These are phyloP conservation scores for Antitrichia curtipendula DNA, from an alignment of 225 moss, liverwort and hornwort species.

Conservation along the genomic window DNA sequence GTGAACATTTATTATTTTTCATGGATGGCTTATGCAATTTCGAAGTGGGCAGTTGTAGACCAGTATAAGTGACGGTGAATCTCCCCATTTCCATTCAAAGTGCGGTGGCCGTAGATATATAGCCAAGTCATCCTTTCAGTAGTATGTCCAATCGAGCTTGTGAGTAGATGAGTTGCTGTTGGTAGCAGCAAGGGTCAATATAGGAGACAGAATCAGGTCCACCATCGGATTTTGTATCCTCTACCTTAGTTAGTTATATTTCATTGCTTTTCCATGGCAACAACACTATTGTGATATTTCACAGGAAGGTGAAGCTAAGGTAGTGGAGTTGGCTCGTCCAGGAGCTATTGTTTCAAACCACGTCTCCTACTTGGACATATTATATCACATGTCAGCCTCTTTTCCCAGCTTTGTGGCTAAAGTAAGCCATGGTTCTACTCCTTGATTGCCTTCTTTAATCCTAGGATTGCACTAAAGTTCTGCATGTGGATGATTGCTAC, in stretches of 20 bases:
- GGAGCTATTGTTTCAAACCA: conserved; percentile 96
- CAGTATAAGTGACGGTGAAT: not conserved
- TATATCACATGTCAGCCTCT: conserved; percentile 97
- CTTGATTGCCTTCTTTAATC: not conserved
- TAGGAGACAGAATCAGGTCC: not conserved
- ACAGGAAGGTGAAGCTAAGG: conserved; percentile 58
- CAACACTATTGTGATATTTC: not conserved
- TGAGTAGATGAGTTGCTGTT: not conserved
- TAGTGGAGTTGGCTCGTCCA: conserved; percentile 28
- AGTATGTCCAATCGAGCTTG: not conserved
- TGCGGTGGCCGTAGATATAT: not conserved
- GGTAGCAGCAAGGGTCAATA: not conserved
- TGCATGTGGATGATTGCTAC: not conserved
- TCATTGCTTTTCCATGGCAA: not conserved
- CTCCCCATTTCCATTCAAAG: not conserved
- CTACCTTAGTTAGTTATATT: not conserved
- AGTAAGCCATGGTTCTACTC: conserved; percentile 44
- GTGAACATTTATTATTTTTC: not conserved
- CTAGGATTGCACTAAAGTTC: not conserved
- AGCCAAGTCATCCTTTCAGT: not conserved
- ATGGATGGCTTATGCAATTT: not conserved
- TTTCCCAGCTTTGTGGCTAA: conserved; percentile 99
- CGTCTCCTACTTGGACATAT: conserved; percentile 86
- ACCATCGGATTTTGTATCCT: not conserved
- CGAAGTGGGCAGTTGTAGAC: not conserved